Evolutionary conservation across 2,329 filamentous ascomycete species (phyloP).

Genomic region (Xylariaceae sp.): DNA sequence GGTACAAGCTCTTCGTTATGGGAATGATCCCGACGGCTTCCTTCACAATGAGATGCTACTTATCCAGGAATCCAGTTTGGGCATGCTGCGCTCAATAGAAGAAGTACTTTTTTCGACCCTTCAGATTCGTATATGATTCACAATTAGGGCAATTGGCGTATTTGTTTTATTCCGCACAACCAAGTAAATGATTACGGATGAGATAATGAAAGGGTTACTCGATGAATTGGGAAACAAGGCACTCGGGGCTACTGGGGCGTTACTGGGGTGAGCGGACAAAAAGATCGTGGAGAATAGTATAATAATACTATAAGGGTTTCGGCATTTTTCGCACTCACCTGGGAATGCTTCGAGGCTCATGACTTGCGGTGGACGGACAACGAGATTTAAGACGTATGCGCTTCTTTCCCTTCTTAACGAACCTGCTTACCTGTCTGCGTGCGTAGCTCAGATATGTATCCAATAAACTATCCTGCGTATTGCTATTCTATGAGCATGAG

Average conservation of each 20-base stretch:
- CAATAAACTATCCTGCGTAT: no score
- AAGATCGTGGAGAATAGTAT: no score
- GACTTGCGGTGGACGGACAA: no score
- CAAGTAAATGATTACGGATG: not conserved
- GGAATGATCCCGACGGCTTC: constrained; percentile 14
- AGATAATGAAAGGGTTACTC: not conserved
- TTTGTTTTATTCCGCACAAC: not conserved
- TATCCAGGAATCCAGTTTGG: constrained; percentile 1
- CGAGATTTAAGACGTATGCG: no score
- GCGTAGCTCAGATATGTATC: no score
- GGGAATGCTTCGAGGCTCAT: no score
- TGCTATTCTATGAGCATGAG: no score
- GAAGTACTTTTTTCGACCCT: constrained; percentile 12
- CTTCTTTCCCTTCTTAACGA: no score
- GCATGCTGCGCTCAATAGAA: constrained; percentile 9
- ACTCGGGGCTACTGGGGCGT: not conserved
- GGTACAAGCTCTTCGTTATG: not conserved
- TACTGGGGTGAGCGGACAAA: no score
- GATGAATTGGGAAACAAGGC: not conserved
- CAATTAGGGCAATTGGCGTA: not conserved
- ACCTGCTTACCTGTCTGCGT: no score
- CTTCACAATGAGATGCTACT: not conserved
- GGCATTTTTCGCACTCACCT: no score
- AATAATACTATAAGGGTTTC: no score
- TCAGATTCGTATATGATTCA: not conserved